Base-by-base conservation (phyloP, 2,329 filamentous ascomycete species). In the Phialophora macrospora region DNA sequence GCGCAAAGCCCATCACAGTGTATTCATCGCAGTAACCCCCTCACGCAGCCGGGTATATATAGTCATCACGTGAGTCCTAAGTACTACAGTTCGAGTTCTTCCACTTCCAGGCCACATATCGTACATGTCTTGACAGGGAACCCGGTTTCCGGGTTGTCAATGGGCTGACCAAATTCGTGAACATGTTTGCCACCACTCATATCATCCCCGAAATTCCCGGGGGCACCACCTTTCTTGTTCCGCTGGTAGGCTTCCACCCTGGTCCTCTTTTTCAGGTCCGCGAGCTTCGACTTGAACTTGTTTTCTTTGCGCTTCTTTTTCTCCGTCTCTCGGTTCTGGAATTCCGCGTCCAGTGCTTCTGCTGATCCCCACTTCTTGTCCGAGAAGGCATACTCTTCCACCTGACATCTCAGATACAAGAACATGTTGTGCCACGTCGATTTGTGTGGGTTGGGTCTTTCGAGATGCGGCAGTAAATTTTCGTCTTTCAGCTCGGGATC, bases 381-480 rank as follows among this genome's bases (percentile, higher is more conserved):
- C 0, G 81, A 87, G 73, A 98, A 89, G 0, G 94, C 95, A 75
- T 97, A 97, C 63, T 93, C 92, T 75, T 99, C 95, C 1, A 99
- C 91, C 75, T 99, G 95, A 67, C 88, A 96, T 0, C 95, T 90
- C 24, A 99, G 83, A 76, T 95, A 99, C 2, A 99, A 85, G 89
- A 97, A 97, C 95, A 99, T 99, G 81, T 96, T 92, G 77, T 97
- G 93, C 92, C 93, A 99, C 65, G 93, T 93, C 0, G 90, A 88
- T 77, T 97, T 97, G 79, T 97, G 95, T 0, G 95, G 95, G 73
- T 99, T 99, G 1, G 95, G 94, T 38, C 89, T 89, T 61, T 91
- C 90, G 8, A 99, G 84, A 76, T 96, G 93, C 0, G 94, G 94
- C 0, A 99, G 83, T 1, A 99, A 82, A 17, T 93, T 90, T 64